Evolutionary conservation across 1,139 yeast genomes (phyloP), one percentile per base, ranked within the genome.

Genomic region (Waltiozyma sp.): DNA sequence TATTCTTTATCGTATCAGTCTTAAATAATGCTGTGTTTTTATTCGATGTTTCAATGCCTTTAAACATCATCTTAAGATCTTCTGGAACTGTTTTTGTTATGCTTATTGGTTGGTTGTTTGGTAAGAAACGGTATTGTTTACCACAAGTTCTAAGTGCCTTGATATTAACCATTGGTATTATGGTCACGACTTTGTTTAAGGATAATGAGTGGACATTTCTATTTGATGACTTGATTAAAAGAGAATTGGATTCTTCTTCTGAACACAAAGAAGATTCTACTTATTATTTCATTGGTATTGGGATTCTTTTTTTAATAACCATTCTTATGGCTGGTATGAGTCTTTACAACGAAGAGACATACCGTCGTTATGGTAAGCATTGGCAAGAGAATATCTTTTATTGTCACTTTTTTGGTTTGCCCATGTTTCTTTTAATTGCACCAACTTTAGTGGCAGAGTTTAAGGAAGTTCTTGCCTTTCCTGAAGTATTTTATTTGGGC

Each of bases 321-420:
- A 54, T 76, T 3, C 51, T 77, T 19, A 67, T 73, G n/a, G 72
- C 84, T 0, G 54, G 77, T 18, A 67, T 75, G 64, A 81, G 84
- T 1, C 64, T 80, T 15, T 69, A 72, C 49, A 69, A 71, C 38
- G 87, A 81, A 53, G 57, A 59, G 41, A 68, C 77, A 2, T 74
- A 67, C 54, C 60, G 58, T 19, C 52, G 51, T 34, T 74, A 77
- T 55, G 84, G 83, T 3, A 67, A 68, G 44, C 73, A 71, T 42
- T 81, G 89, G 89, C 64, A 71, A 45, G 88, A 81, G 51, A 69
- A 73, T 31, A 59, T 82, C 36, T 81, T 82, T 51, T 80, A 76
- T 57, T 61, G 70, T 28, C 87, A 82, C 57, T 59, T 75, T 14
- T 62, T 79, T 39, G 74, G 80, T 0, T 52, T 83, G 11, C 81